Base-by-base conservation (phyloP, 441 rosid genomes). In the Theobroma grandiflorum region DNA sequence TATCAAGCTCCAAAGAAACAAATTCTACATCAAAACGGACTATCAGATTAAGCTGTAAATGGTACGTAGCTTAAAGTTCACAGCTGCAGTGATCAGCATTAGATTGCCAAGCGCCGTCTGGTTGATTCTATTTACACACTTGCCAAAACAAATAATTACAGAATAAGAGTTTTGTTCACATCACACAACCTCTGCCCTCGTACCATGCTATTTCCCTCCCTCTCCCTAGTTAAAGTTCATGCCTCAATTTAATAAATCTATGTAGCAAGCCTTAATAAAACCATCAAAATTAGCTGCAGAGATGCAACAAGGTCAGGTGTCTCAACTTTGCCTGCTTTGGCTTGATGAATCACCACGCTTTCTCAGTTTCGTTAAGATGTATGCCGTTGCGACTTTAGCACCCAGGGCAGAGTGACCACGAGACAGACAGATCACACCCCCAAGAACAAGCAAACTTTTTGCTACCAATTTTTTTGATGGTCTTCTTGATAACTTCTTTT, bases 371-470 rank as follows among this genome's bases (percentile, higher is more conserved):
- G 95, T 87, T 89, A 96, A 80, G 84, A 96, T 82, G 82, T 86
- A 95, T 49, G 96, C 98, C 84, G 92, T 73, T 14, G 91, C 96
- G 72, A 93, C 96, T 84, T 94, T 96, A 57, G 94, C 98, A n/a
- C 96, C 95, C n/a, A 96, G 85, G 55, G 88, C 82, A 6, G 96
- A 87, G 77, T 88, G 93, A 75, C 95, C 95, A 22, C 95, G 91
- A 20, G 97, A 88, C 66, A 96, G 85, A 84, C 92, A 96, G 77
- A 96, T 82, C 15, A 87, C 87, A 43, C 97, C 97, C 52, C 99
- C 99, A 20, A 92, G 80, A 69, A 96, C 86, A 74, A 96, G 87
- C 90, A 91, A 69, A 82, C 98, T 83, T 37, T 92, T 92, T 11
- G 92, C 91, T 26, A 96, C 76, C 49, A 84, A 66, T 81, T 91